Percentiles rank a stretch among this genome's conserved stretches.
phyloP scores from a whole-genome alignment of 257 asterid genomes.

The Plantago elongata region DNA sequence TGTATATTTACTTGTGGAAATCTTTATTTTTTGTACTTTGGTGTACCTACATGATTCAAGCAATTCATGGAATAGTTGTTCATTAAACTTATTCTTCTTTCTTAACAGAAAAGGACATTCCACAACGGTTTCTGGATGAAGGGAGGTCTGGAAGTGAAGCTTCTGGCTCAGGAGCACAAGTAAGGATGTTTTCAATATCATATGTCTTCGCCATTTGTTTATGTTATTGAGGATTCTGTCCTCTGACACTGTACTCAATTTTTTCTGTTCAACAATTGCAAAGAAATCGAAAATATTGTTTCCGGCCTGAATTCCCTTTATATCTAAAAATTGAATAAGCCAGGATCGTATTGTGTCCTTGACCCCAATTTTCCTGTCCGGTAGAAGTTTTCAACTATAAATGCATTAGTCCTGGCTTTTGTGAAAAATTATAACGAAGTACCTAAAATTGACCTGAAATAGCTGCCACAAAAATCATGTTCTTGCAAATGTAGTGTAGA shows the following conservation, averaged over 20 bases:
- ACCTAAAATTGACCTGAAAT: too few species aligned
- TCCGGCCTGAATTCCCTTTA: too few species aligned
- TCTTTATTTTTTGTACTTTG: neutral
- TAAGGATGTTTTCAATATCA: conserved; percentile 28
- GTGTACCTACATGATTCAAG: conserved; percentile 18
- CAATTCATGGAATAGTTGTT: conserved; percentile 3
- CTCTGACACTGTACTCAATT: neutral
- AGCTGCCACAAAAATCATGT: too few species aligned
- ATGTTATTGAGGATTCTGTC: conserved; percentile 4
- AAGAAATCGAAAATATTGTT: too few species aligned
- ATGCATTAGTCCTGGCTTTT: neutral
- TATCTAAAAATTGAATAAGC: too few species aligned
- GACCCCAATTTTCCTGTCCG: too few species aligned
- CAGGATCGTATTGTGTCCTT: too few species aligned
- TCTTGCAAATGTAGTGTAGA: too few species aligned
- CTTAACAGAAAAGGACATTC: conserved; percentile 82
- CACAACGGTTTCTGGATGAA: conserved; percentile 66
- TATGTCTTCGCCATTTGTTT: neutral
- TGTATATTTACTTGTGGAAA: conserved; percentile 10
- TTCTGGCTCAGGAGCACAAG: conserved; percentile 76
- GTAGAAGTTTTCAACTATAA: neutral
- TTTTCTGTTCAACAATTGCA: neutral
- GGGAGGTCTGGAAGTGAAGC: conserved; percentile 71
- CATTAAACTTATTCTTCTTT: conserved; percentile 17
- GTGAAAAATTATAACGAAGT: too few species aligned